A percentile compares a stretch with the other conserved stretches of the same genome.
phyloP scores from a whole-genome alignment of 306 rosid species.

The Cucurbita pepo region DNA sequence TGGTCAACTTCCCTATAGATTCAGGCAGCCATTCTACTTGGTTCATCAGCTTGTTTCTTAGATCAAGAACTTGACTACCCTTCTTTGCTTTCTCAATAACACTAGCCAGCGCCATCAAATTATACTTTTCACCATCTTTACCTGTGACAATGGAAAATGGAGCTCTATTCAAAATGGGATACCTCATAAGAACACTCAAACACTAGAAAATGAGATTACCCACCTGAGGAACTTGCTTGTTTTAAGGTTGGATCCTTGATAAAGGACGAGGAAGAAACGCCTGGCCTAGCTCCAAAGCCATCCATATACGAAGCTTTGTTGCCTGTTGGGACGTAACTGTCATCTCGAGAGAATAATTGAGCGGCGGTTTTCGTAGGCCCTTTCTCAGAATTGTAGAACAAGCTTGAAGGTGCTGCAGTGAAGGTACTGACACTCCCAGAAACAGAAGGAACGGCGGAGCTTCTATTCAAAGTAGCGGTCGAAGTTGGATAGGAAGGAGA shows the following conservation, averaged over 20 bases:
- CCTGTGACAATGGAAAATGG: constrained; percentile 15
- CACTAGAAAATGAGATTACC: not conserved
- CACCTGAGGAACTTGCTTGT: constrained; percentile 25
- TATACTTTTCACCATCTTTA: constrained; percentile 64
- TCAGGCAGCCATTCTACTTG: constrained; percentile 88
- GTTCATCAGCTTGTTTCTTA: constrained; percentile 48
- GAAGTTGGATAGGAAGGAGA: constrained; percentile 8
- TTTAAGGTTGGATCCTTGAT: constrained; percentile 50
- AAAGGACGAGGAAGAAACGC: constrained; percentile 26
- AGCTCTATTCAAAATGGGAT: not conserved
- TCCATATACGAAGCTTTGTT: constrained; percentile 32
- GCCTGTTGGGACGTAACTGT: constrained; percentile 44
- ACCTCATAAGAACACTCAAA: not conserved
- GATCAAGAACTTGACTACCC: constrained; percentile 47
- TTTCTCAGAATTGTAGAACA: constrained; percentile 19
- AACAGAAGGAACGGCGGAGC: constrained; percentile 16
- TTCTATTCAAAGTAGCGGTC: not conserved
- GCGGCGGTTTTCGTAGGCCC: constrained; percentile 12
- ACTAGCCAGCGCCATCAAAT: constrained; percentile 62
- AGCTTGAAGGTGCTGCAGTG: constrained; percentile 11
- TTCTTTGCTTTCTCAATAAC: constrained; percentile 69
- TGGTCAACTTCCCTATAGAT: constrained; percentile 62
- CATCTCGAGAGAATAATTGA: constrained; percentile 45
- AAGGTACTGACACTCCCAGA: constrained; percentile 13
- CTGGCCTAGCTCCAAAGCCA: constrained; percentile 34